phyloP scores from a whole-genome alignment of 2,329 filamentous ascomycete genomes.

The Fusarium ramigenum region DNA sequence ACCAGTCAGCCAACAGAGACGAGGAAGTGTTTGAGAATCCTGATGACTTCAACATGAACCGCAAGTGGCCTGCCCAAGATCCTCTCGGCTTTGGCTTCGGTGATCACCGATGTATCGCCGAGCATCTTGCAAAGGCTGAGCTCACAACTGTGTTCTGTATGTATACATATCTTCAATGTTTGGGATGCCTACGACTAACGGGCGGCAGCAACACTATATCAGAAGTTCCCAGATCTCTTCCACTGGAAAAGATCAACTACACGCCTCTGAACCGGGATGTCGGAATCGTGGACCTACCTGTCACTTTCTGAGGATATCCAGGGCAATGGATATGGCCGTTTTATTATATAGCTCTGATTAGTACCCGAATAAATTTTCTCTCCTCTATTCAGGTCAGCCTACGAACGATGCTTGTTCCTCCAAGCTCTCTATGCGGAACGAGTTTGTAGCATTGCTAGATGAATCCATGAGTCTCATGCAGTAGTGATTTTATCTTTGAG shows the following conservation, averaged over 20 bases:
- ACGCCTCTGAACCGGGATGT: conserved; percentile 18
- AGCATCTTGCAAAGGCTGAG: conserved; percentile 50
- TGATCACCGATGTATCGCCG: conserved; percentile 57
- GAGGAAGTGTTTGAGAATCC: conserved; percentile 54
- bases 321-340: fast-evolving
- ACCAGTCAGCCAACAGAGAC: conserved; percentile 58
- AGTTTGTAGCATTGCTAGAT: no score
- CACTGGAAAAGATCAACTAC: conserved; percentile 17
- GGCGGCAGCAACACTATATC: conserved; percentile 1
- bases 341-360: not conserved
- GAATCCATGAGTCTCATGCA: fast-evolving
- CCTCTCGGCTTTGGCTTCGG: conserved; percentile 58
- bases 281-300: conserved; percentile 8
- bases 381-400: not conserved
- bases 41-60: conserved; percentile 56
- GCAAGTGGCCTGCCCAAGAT: conserved; percentile 44
- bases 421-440: no score
- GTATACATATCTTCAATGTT: not conserved
- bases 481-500: not conserved
- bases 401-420: fast-evolving
- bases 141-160: conserved; percentile 15
- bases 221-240: conserved; percentile 13
- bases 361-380: not conserved
- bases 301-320: conserved; percentile 1
- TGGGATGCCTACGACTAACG: fast-evolving